Conservation (phyloP, 1,284 basidiomycete genomes). For the Melampsora medusae region DNA sequence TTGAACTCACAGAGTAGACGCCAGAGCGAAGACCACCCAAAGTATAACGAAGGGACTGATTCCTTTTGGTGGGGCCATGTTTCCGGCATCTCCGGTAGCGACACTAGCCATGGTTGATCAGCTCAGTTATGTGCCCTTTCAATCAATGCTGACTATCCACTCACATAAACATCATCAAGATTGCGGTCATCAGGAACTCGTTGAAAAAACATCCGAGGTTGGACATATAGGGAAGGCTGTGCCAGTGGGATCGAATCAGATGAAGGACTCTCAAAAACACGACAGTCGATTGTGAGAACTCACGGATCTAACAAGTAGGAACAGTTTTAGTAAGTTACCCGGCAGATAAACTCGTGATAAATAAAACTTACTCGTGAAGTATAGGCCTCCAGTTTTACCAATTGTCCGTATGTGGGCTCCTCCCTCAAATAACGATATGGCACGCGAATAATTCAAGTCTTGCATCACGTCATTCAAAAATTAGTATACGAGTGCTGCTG, state of each 20-base stretch:
- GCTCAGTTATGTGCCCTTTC: not conserved
- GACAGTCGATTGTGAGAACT: not conserved
- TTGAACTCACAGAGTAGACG: conserved; percentile 11
- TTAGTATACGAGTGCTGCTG: not conserved
- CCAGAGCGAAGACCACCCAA: conserved; percentile 36
- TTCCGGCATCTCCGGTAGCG: conserved; percentile 21
- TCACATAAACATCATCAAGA: conserved; percentile 37
- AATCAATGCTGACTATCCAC: not conserved
- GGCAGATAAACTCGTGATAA: not conserved
- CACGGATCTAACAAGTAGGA: not conserved
- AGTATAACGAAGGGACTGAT: conserved; percentile 22
- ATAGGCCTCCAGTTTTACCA: conserved; percentile 24
- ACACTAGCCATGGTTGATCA: not conserved
- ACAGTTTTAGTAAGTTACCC: not conserved
- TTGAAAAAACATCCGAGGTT: conserved; percentile 34
- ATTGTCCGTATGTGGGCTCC: conserved; percentile 24
- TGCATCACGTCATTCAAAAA: not conserved
- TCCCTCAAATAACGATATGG: conserved; percentile 38
- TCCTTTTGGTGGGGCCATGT: conserved; percentile 25
- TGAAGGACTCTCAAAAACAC: not conserved
- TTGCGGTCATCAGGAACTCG: conserved; percentile 35
- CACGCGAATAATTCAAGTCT: conserved; percentile 34
- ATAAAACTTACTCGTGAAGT: conserved; percentile 27
- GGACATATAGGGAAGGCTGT: conserved; percentile 32
- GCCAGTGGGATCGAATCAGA: not conserved